phyloP scores from a whole-genome alignment of 352 stramenopile species.

The Phytophthora nicotianae region DNA sequence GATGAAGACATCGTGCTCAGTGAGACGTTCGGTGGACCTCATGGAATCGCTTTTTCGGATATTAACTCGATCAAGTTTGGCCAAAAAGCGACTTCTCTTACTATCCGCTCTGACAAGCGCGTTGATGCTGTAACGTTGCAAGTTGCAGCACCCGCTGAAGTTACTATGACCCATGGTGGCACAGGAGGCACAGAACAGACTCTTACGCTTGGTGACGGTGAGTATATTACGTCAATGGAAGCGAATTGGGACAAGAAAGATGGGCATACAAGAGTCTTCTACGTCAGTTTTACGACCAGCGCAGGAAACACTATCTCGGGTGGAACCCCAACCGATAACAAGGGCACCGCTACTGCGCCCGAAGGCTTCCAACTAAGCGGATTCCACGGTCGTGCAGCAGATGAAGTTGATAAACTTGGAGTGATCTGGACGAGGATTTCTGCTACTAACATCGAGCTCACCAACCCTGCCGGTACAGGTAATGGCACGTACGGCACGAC shows the following conservation, averaged over 20 bases:
- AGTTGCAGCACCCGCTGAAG: no score
- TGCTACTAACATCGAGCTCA: no score
- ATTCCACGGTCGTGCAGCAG: neutral
- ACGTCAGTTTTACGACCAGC: slow-evolving; percentile 1
- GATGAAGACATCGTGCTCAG: no score
- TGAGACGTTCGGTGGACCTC: no score
- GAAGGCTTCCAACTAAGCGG: slow-evolving; percentile 2
- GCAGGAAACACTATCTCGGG: slow-evolving; percentile 12
- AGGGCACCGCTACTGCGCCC: neutral
- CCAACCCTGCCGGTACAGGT: no score
- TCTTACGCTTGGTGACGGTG: neutral
- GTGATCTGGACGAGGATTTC: slow-evolving; percentile 1
- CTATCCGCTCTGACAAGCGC: no score
- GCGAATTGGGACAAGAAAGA: neutral
- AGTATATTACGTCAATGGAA: slow-evolving; percentile 7
- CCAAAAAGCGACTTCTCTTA: no score
- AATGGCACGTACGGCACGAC: neutral
- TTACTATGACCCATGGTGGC: neutral
- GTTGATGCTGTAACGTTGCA: no score
- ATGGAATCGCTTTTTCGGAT: no score
- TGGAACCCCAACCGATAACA: slow-evolving; percentile 15
- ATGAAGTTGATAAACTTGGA: slow-evolving; percentile 1
- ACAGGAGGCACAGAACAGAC: neutral
- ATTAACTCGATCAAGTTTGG: no score
- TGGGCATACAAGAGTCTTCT: slow-evolving; percentile 7